Conservation (phyloP, 306 rosid genomes). For the apple (Malus domestica) region ASM211411v1 NC_041796.1:30955501-30956000, state of each 20-base stretch:
- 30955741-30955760: background rate
- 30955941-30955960: too few relatives aligned
- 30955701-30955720: background rate
- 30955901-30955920: rapidly evolving
- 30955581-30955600: background rate
- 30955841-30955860: background rate
- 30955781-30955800: too few relatives aligned
- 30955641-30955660: background rate
- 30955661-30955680: background rate
- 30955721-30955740: background rate
- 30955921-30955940: too few relatives aligned
- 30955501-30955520: constrained; percentile 25
- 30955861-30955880: background rate
- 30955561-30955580: background rate
- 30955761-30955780: background rate
- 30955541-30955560: constrained; percentile 41
- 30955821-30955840: background rate
- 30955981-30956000: too few relatives aligned
- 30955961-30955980: rapidly evolving
- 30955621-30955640: background rate
- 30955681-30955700: background rate
- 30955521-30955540: constrained; percentile 23
- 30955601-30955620: background rate
- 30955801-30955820: background rate
- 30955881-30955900: too few relatives aligned